Conservation (phyloP, 2,329 filamentous ascomycete genomes). For the Phialophora chinensis region DNA sequence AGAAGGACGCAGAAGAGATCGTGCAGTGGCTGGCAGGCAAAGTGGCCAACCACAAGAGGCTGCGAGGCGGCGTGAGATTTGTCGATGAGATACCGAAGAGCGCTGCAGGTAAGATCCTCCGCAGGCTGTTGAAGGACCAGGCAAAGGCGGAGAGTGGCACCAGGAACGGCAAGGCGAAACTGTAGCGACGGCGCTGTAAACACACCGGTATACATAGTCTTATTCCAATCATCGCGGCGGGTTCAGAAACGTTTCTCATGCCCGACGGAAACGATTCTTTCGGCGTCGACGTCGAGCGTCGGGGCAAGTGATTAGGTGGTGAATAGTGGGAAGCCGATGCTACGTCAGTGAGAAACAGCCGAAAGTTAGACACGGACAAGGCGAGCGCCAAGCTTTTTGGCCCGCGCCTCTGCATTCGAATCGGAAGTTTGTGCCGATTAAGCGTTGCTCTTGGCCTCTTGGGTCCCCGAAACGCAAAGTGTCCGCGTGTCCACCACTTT, state of each 20-base stretch:
- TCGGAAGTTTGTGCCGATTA: constrained; percentile 18
- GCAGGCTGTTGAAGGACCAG: constrained; percentile 52
- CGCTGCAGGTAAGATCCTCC: constrained; percentile 56
- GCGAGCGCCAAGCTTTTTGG: constrained; percentile 26
- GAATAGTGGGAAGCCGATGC: not conserved
- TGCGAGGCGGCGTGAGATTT: constrained; percentile 48
- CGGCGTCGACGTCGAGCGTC: not conserved
- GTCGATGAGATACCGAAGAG: constrained; percentile 42
- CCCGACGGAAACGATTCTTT: not conserved
- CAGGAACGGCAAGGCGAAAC: constrained; percentile 47
- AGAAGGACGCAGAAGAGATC: constrained; percentile 45
- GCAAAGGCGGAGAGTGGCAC: constrained; percentile 47
- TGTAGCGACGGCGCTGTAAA: constrained; percentile 41
- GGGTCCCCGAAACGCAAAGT: constrained; percentile 1
- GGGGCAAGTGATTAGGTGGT: not conserved
- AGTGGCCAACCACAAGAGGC: constrained; percentile 45
- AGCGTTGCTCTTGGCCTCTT: not conserved
- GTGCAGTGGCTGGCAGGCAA: constrained; percentile 42
- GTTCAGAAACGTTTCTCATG: not conserved
- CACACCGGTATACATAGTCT: not conserved
- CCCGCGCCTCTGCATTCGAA: not conserved
- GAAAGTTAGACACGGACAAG: constrained; percentile 15
- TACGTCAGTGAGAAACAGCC: not conserved
- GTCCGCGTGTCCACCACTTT: constrained; percentile 10
- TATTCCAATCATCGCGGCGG: not conserved